Conservation (phyloP, 331 rosid species). For the Quercus tomentella region DNA sequence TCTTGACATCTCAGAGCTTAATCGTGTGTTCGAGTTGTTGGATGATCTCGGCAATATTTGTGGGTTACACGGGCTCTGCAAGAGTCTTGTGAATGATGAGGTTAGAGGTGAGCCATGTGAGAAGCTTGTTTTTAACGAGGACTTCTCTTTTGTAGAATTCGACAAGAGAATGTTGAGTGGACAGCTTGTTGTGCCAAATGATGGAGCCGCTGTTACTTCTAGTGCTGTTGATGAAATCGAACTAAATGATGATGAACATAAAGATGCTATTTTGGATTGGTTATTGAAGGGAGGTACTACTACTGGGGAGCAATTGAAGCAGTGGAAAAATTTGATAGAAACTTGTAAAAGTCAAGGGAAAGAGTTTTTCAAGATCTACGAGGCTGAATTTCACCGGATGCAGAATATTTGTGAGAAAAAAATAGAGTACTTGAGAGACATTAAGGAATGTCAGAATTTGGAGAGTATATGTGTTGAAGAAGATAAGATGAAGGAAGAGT, state of each 20-base stretch:
- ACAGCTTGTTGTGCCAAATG: no score
- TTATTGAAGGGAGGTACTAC: neutral
- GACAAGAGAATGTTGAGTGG: neutral
- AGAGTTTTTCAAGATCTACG: no score
- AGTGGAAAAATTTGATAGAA: no score
- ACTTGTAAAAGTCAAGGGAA: no score
- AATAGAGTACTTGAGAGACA: neutral
- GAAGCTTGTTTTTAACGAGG: neutral
- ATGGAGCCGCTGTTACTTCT: no score
- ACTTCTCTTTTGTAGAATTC: neutral
- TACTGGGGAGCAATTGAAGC: neutral
- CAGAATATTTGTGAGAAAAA: neutral
- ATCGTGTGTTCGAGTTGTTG: no score
- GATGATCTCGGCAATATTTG: neutral
- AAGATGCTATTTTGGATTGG: neutral
- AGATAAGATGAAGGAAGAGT: no score
- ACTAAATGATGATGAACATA: neutral
- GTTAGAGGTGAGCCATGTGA: neutral
- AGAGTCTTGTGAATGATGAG: neutral
- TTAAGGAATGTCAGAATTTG: neutral
- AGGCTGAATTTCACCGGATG: neutral
- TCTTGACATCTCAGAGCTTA: no score
- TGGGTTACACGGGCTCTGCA: neutral
- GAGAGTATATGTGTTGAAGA: no score
- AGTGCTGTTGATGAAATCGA: no score